Evolutionary conservation across 345 rosid species (phyloP).

Genomic region (Eucalyptus cloeziana): DNA sequence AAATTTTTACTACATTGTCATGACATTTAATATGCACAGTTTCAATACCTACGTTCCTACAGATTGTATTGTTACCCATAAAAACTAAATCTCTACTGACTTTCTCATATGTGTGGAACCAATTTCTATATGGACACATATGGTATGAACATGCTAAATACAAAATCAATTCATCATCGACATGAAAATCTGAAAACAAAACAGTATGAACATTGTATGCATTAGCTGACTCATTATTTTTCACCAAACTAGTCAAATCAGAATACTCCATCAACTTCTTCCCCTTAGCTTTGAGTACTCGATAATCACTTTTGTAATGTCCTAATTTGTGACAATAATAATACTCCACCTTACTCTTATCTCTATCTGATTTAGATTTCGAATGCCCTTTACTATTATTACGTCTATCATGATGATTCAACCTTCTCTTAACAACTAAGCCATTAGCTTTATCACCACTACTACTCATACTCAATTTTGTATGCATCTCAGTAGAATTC

Average conservation of each 20-base stretch:
- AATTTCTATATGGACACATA: background rate
- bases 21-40: too few species aligned
- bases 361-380: accelerated
- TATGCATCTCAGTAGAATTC: accelerated
- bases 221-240: background rate
- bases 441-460: background rate
- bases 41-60: background rate
- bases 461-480: accelerated
- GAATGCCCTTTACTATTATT: accelerated
- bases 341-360: background rate
- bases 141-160: background rate
- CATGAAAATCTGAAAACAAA: accelerated
- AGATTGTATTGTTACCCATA: background rate
- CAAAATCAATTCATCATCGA: too few species aligned
- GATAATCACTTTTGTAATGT: background rate
- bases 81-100: background rate
- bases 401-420: background rate
- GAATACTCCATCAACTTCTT: background rate
- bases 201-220: background rate
- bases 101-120: background rate
- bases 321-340: background rate
- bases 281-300: background rate
- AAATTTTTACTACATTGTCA: background rate
- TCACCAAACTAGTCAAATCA: background rate
- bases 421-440: background rate